Conservation (phyloP, 1,284 basidiomycete genomes). For the Tranzscheliella williamsii region DNA sequence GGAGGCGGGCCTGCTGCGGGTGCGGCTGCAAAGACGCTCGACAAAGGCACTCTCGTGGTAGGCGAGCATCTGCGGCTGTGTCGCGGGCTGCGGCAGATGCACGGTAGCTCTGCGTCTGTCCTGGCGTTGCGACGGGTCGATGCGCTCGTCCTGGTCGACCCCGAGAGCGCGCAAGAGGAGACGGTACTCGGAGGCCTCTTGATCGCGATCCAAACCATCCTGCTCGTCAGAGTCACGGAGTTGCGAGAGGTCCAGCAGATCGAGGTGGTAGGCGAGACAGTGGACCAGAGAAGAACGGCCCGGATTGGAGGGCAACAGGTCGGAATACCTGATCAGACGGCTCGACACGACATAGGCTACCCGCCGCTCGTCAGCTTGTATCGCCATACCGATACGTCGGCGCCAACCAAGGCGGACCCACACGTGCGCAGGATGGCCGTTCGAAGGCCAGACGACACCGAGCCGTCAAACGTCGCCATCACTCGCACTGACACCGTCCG, state of each 20-base stretch:
- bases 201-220: background rate
- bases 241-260: constrained; percentile 23
- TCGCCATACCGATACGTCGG: no score
- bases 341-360: constrained; percentile 69
- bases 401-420: no score
- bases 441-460: no score
- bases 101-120: constrained; percentile 5
- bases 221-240: background rate
- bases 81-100: constrained; percentile 5
- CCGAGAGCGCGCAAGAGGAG: constrained; percentile 1
- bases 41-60: constrained; percentile 24
- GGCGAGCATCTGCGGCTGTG: constrained; percentile 10
- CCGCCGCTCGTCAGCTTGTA: constrained; percentile 1
- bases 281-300: constrained; percentile 81
- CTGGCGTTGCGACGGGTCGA: background rate
- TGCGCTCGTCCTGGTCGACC: background rate
- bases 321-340: constrained; percentile 68
- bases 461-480: no score
- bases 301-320: constrained; percentile 77
- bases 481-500: no score
- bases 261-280: constrained; percentile 64
- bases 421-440: no score
- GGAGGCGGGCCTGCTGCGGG: background rate
- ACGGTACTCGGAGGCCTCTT: background rate
- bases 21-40: constrained; percentile 8